A percentile compares a stretch with the other conserved stretches of the same genome.
phyloP scores from a whole-genome alignment of 1,284 basidiomycete species.

The Leccinum solheimii region DNA sequence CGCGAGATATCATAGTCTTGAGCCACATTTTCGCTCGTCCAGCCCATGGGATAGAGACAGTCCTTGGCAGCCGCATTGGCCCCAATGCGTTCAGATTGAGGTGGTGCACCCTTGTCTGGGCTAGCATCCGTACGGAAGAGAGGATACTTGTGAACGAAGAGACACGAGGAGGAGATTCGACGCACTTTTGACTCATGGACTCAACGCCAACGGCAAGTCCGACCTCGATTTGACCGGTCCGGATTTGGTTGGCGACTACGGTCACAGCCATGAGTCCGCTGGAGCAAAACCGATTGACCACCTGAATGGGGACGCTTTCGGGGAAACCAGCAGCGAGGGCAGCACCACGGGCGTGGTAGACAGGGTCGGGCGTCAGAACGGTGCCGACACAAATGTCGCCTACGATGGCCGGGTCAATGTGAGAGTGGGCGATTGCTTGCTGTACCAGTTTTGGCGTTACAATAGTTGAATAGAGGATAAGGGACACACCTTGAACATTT shows the following conservation, averaged over 20 bases:
- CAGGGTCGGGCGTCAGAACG: slow-evolving; percentile 59
- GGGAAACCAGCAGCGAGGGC: slow-evolving; percentile 83
- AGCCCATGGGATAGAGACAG: slow-evolving; percentile 76
- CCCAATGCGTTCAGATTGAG: slow-evolving; percentile 60
- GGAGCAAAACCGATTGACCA: slow-evolving; percentile 79
- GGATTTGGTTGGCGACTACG: slow-evolving; percentile 79
- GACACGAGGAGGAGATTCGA: neutral
- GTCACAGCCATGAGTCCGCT: slow-evolving; percentile 76
- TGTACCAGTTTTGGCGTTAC: slow-evolving; percentile 27
- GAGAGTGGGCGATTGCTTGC: slow-evolving; percentile 62
- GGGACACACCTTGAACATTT: slow-evolving; percentile 68
- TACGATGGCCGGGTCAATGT: slow-evolving; percentile 67
- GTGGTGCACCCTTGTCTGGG: slow-evolving; percentile 63
- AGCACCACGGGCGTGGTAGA: slow-evolving; percentile 70
- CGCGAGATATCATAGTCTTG: slow-evolving; percentile 79
- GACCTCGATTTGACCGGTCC: slow-evolving; percentile 79
- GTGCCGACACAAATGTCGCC: slow-evolving; percentile 82
- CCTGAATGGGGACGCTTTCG: slow-evolving; percentile 72
- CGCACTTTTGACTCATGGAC: slow-evolving; percentile 78
- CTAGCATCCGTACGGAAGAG: slow-evolving; percentile 35
- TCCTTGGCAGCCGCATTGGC: slow-evolving; percentile 54
- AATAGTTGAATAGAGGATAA: neutral
- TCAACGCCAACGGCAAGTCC: slow-evolving; percentile 86
- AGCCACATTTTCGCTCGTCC: slow-evolving; percentile 79
- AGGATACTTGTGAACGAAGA: neutral